These are phyloP conservation scores for Coemansia reversa DNA, from an alignment of 192 early-diverging fungal species.

Conservation along the genomic window DNA sequence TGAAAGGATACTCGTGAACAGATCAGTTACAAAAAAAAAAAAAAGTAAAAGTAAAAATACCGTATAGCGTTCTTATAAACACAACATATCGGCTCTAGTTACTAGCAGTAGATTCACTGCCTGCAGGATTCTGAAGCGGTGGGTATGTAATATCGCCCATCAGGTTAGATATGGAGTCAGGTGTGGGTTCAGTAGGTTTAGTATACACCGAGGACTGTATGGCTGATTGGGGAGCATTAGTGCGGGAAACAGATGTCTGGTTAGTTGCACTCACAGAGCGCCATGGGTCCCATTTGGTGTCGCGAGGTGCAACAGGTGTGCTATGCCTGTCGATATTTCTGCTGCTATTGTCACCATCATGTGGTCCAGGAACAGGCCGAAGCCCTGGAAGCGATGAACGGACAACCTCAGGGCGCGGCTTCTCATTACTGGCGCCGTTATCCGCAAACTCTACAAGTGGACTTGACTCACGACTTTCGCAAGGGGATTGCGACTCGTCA, in stretches of 20 bases:
- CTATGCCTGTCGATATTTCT: neutral
- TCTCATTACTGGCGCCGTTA: neutral
- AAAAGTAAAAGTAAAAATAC: too few relatives aligned
- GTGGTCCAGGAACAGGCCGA: constrained; percentile 13
- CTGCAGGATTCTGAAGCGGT: constrained; percentile 29
- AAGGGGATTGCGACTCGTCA: constrained; percentile 14
- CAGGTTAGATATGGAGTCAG: constrained; percentile 31
- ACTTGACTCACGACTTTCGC: constrained; percentile 6
- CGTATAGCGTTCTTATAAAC: too few relatives aligned
- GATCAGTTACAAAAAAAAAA: too few relatives aligned
- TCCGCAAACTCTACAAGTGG: constrained; percentile 8
- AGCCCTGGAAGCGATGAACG: constrained; percentile 45
- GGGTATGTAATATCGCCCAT: constrained; percentile 52
- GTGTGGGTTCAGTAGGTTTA: constrained; percentile 10
- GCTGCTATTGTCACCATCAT: neutral
- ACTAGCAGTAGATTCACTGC: neutral
- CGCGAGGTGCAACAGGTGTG: neutral
- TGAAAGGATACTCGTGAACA: too few relatives aligned
- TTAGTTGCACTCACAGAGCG: constrained; percentile 37
- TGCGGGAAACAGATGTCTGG: constrained; percentile 1
- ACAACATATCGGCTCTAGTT: too few relatives aligned
- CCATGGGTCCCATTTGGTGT: constrained; percentile 49
- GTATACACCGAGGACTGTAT: constrained; percentile 43
- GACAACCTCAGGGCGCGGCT: constrained; percentile 13
- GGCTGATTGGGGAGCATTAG: constrained; percentile 25